Evolutionary conservation across 2,329 filamentous ascomycete genomes (phyloP), one percentile per base, ranked within the genome.

Genomic region (Purpureocillium lavendulum): DNA sequence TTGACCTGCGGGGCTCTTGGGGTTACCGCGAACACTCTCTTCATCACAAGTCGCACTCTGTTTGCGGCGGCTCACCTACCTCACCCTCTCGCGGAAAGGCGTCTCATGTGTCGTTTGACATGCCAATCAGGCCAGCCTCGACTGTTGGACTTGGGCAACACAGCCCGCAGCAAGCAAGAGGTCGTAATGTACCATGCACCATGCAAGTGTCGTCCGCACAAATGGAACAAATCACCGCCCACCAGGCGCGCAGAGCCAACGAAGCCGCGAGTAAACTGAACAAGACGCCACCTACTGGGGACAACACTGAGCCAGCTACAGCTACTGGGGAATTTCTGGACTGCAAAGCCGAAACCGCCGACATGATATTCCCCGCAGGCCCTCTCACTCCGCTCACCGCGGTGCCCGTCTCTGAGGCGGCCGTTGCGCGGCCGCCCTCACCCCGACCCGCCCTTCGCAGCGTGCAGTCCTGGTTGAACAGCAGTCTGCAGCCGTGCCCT

Each of bases 391-490:
- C 31, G 40, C 9, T 39, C 29, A 29, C 33, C 35, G 29, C 37
- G 13, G n/a, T 31, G 21, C 37, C 44, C 34, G 3, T 3, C 13
- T 15, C 21, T 10, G 21, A 26, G 21, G 10, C 21, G 21, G 21
- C 21, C 10, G 5, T 26, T 10, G 21, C 21, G 21, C 21, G 21
- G 11, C 30, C 35, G 41, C 58, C 58, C 4, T 56, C 57, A 16
- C 58, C 61, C 3, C 55, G 58, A 4, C 62, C 59, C 11, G 59
- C 58, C 8, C 41, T 58, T 8, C 53, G 57, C 2, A 61, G 52
- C 7, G 56, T 65, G 11, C 55, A 64, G 35, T 57, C 60, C 5
- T 61, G 60, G 57, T 47, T 64, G 1, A 52, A 61, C 34, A 53
- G 55, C 44, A 53, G 54, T 39, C 44, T 55, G 5, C 53, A 54